phyloP scores from a whole-genome alignment of 2,329 filamentous ascomycete genomes.

The Elsinoe batatas region DNA sequence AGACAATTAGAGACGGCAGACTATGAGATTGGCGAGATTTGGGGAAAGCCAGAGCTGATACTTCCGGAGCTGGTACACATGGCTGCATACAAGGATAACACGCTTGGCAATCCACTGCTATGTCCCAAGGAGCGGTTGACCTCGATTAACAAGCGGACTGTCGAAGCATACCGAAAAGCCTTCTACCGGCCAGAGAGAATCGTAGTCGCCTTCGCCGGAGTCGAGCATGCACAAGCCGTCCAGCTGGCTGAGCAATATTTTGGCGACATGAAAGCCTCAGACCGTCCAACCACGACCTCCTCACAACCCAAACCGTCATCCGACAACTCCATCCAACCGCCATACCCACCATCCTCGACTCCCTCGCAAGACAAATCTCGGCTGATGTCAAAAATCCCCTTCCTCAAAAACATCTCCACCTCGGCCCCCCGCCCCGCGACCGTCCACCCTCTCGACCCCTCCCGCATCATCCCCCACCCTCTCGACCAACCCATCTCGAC shows the following conservation, averaged over 20 bases:
- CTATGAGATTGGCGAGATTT: conserved; percentile 95
- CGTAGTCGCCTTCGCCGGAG: conserved; percentile 89
- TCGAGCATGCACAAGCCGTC: conserved; percentile 72
- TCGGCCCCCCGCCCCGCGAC: conserved; percentile 56
- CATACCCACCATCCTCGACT: conserved; percentile 32
- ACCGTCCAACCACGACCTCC: conserved; percentile 8
- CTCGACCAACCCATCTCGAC: conserved; percentile 46
- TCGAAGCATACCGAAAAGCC: conserved; percentile 66
- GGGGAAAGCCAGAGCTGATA: conserved; percentile 94
- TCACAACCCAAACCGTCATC: conserved; percentile 22
- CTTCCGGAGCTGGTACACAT: conserved; percentile 91
- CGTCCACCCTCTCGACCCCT: conserved; percentile 43
- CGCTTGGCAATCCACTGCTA: conserved; percentile 81
- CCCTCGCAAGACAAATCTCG: conserved; percentile 49
- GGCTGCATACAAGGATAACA: conserved; percentile 93
- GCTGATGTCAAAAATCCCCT: conserved; percentile 73
- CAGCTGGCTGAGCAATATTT: conserved; percentile 74
- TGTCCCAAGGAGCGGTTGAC: conserved; percentile 77
- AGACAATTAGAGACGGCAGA: conserved; percentile 84
- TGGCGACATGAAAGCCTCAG: conserved; percentile 64
- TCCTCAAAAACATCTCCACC: conserved; percentile 80
- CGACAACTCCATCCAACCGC: conserved; percentile 26
- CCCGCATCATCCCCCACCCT: conserved; percentile 33
- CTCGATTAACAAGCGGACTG: conserved; percentile 61
- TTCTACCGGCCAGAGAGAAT: conserved; percentile 88